These are phyloP conservation scores for Ganoderma sinense DNA, from an alignment of 1,284 basidiomycete species.

Conservation along the genomic window DNA sequence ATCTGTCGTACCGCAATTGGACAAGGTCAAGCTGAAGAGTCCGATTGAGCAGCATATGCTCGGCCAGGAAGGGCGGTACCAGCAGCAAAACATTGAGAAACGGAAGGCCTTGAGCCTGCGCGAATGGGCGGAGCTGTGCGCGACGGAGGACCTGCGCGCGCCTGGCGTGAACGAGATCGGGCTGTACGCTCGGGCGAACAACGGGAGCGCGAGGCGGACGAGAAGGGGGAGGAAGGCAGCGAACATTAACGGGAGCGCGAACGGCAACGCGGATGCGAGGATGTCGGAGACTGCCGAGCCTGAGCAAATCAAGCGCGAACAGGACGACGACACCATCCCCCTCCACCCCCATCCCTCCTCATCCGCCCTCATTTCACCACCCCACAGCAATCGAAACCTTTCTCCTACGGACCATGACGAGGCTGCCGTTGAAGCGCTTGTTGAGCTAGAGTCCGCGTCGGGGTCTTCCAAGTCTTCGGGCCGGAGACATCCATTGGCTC, in stretches of 20 bases:
- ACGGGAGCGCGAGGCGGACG: conserved; percentile 33
- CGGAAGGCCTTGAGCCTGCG: conserved; percentile 83
- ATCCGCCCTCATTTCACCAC: conserved; percentile 33
- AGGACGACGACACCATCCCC: conserved; percentile 38
- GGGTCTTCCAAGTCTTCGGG: background rate
- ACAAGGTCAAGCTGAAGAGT: conserved; percentile 78
- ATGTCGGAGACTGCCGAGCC: conserved; percentile 44
- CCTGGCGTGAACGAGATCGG: conserved; percentile 76
- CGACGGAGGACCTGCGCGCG: conserved; percentile 70
- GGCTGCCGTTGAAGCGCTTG: background rate
- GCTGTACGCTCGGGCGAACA: conserved; percentile 53
- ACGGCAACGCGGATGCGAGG: conserved; percentile 7
- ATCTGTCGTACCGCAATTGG: conserved; percentile 70
- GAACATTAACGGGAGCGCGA: conserved; percentile 5
- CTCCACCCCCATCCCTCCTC: conserved; percentile 22
- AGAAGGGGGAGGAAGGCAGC: conserved; percentile 36
- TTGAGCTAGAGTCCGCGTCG: background rate
- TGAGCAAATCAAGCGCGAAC: conserved; percentile 44
- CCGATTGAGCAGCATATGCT: conserved; percentile 95
- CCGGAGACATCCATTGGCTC: conserved; percentile 16
- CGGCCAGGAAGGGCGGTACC: conserved; percentile 86
- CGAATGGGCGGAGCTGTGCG: conserved; percentile 88
- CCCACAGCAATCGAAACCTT: conserved; percentile 29
- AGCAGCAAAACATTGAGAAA: conserved; percentile 93
- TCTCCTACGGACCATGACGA: conserved; percentile 14